Evolutionary conservation across 179 eudicot species (phyloP).

Genomic region (Vitellaria paradoxa): DNA sequence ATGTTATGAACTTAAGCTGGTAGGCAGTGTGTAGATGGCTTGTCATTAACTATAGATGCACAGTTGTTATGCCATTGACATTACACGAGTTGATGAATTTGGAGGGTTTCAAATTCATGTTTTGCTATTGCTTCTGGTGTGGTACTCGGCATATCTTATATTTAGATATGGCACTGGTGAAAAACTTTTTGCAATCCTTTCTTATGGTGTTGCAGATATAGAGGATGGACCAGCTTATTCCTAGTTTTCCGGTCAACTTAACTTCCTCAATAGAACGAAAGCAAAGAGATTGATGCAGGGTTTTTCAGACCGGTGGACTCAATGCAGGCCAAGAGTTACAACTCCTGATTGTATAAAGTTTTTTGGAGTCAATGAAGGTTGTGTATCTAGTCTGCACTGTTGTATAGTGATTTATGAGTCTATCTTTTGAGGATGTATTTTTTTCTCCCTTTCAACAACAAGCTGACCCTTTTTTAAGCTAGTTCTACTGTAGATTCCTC

Average conservation of each 20-base stretch:
- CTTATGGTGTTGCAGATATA: not conserved
- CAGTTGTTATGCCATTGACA: too few relatives aligned
- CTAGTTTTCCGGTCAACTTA: not conserved
- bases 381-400: slow-evolving; percentile 10
- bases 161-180: not conserved
- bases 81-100: not conserved
- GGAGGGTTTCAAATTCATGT: not conserved
- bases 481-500: not conserved
- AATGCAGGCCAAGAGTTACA: not conserved
- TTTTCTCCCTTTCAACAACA: not conserved
- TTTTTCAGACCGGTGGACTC: not conserved
- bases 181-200: not conserved
- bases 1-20: too few relatives aligned
- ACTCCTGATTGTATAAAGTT: not conserved
- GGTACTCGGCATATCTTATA: not conserved
- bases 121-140: not conserved
- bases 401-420: slow-evolving; percentile 5
- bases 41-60: too few relatives aligned
- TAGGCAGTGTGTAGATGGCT: too few relatives aligned
- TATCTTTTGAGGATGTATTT: not conserved
- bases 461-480: not conserved
- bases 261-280: not conserved
- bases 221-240: not conserved
- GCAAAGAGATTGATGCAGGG: not conserved
- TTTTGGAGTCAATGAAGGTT: not conserved